Conservation (phyloP, 2,329 filamentous ascomycete species). For the Orbilia blumenaviensis region DNA sequence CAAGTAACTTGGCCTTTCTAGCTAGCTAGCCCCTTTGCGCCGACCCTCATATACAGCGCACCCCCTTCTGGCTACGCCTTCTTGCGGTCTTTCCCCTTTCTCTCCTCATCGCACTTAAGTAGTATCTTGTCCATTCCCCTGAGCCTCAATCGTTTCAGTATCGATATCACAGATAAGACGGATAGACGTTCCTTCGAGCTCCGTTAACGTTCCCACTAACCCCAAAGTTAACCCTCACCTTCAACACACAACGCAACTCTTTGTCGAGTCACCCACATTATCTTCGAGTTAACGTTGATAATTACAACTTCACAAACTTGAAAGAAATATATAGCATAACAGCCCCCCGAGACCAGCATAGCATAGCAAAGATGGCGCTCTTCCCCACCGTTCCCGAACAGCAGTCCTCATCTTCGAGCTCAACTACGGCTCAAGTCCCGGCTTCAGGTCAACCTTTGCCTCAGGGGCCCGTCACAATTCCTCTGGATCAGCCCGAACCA, state of each 20-base stretch:
- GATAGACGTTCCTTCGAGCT: no score
- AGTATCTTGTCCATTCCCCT: no score
- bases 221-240: slow-evolving; percentile 5
- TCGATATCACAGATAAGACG: neutral
- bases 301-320: neutral
- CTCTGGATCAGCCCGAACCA: slow-evolving; percentile 45
- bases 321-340: neutral
- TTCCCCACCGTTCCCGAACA: slow-evolving; percentile 37
- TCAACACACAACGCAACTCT: slow-evolving; percentile 26
- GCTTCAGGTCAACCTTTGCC: neutral
- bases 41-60: neutral
- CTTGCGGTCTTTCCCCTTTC: neutral
- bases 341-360: no score
- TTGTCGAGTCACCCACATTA: neutral
- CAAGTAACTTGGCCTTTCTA: neutral
- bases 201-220: neutral
- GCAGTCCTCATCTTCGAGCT: slow-evolving; percentile 7
- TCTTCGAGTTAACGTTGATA: no score
- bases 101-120: neutral
- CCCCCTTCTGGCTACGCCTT: neutral
- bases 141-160: neutral
- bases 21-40: neutral
- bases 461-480: slow-evolving; percentile 31
- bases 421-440: neutral
- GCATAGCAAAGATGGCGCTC: slow-evolving; percentile 31